These are phyloP conservation scores for Saturnispora saitoi DNA, from an alignment of 805 yeast species.

Conservation along the genomic window DNA sequence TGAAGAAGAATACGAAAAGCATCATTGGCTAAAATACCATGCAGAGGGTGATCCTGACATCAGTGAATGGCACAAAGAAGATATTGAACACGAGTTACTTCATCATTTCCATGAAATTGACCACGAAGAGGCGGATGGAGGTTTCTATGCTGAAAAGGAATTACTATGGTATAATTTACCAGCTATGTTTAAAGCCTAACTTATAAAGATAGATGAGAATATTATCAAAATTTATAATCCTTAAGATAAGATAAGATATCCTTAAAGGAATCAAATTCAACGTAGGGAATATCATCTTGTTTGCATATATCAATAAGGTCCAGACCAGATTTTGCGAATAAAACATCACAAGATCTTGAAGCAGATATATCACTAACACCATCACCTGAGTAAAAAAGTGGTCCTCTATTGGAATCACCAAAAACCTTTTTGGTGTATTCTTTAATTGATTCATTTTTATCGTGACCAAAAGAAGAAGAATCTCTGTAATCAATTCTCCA, in stretches of 20 bases:
- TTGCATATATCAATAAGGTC: conserved; percentile 83
- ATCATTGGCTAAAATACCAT: conserved; percentile 85
- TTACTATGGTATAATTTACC: conserved; percentile 6
- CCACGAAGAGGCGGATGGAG: conserved; percentile 37
- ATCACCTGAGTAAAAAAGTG: conserved; percentile 89
- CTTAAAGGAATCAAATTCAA: conserved; percentile 66
- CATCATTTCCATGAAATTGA: conserved; percentile 84
- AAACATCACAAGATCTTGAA: conserved; percentile 86
- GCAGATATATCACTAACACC: conserved; percentile 95
- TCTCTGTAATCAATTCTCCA: conserved; percentile 88
- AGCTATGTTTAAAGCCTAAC: background rate
- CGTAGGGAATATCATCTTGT: conserved; percentile 72
- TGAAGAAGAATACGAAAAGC: conserved; percentile 88
- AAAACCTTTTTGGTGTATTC: conserved; percentile 30
- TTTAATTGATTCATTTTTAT: conserved; percentile 76
- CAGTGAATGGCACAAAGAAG: conserved; percentile 73
- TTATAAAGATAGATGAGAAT: background rate
- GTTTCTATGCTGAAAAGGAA: conserved; percentile 23
- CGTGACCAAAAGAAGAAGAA: conserved; percentile 88
- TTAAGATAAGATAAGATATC: conserved; percentile 64
- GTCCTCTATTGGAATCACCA: conserved; percentile 37
- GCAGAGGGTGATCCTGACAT: conserved; percentile 77
- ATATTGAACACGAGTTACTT: conserved; percentile 75
- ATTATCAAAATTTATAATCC: background rate
- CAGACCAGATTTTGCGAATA: conserved; percentile 89